Conservation (phyloP, 805 yeast species). For the Lachancea kluyveri region DNA sequence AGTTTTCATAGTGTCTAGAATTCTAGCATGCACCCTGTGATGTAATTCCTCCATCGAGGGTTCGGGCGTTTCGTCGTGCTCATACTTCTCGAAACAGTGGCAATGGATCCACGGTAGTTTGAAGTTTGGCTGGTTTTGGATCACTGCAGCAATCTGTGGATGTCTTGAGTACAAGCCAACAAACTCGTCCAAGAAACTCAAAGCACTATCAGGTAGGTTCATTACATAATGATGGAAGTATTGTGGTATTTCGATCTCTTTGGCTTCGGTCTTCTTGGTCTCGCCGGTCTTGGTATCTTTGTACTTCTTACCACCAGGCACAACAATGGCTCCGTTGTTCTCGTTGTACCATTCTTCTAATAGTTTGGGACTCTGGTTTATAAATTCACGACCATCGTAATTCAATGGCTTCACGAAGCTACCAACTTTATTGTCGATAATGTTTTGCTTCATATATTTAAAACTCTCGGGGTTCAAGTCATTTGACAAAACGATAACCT, state of each 20-base stretch:
- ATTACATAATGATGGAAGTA: constrained; percentile 67
- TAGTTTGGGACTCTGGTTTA: constrained; percentile 49
- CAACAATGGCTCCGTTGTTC: constrained; percentile 32
- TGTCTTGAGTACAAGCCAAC: constrained; percentile 54
- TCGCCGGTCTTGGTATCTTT: constrained; percentile 27
- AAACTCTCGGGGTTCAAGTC: constrained; percentile 88
- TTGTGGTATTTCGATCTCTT: constrained; percentile 30
- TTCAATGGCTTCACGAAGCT: constrained; percentile 58
- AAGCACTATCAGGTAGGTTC: constrained; percentile 93
- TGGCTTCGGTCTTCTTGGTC: constrained; percentile 14
- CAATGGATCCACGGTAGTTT: constrained; percentile 73
- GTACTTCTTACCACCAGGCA: constrained; percentile 36
- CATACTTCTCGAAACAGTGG: constrained; percentile 88
- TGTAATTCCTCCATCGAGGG: constrained; percentile 66
- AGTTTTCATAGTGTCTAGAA: constrained; percentile 38
- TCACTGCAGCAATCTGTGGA: constrained; percentile 29
- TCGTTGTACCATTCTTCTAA: constrained; percentile 41
- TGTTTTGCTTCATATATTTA: constrained; percentile 62
- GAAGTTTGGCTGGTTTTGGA: constrained; percentile 36
- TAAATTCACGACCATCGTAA: constrained; percentile 79
- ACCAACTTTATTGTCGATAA: constrained; percentile 54
- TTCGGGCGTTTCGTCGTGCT: constrained; percentile 59
- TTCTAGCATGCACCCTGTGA: constrained; percentile 53
- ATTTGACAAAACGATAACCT: constrained; percentile 77
- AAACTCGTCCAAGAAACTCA: constrained; percentile 72